Conservation (phyloP, 768 basidiomycete species). For the Lactifluus pinguis region DNA sequence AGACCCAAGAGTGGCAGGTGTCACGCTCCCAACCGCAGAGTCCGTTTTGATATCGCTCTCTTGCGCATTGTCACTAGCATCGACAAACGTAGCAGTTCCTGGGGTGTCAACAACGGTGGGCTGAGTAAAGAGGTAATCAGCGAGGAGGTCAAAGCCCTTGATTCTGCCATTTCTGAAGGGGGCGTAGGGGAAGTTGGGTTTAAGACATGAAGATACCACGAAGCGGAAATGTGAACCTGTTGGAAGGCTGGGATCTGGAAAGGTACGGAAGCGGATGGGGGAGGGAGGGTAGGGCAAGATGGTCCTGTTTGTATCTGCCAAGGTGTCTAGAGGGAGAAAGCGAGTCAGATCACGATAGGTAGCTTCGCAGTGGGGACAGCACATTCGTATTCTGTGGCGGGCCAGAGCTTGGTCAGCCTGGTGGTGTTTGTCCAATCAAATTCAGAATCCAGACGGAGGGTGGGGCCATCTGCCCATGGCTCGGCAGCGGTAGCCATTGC, state of each 20-base stretch:
- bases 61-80: constrained; percentile 2
- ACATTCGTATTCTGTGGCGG: constrained; percentile 66
- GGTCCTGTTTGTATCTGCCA: constrained; percentile 34
- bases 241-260: constrained; percentile 57
- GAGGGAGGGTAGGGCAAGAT: constrained; percentile 40
- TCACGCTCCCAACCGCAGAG: constrained; percentile 9
- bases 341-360: neutral
- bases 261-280: constrained; percentile 59
- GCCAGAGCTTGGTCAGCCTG: constrained; percentile 52
- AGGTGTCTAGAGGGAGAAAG: constrained; percentile 30
- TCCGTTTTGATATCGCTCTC: neutral
- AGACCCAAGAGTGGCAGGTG: neutral
- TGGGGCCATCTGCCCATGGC: constrained; percentile 51
- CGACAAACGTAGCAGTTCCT: neutral
- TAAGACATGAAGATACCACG: constrained; percentile 55
- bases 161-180: constrained; percentile 45
- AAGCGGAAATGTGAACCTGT: constrained; percentile 56
- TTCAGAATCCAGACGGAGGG: constrained; percentile 33
- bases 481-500: constrained; percentile 19
- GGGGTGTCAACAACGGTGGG: constrained; percentile 6
- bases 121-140: constrained; percentile 39
- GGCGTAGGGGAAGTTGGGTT: constrained; percentile 66
- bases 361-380: constrained; percentile 1
- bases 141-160: constrained; percentile 56
- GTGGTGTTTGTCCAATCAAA: constrained; percentile 54